Conservation (phyloP, 202 grass and related monocot species). For the Bolboschoenoplectus hybrid region DNA sequence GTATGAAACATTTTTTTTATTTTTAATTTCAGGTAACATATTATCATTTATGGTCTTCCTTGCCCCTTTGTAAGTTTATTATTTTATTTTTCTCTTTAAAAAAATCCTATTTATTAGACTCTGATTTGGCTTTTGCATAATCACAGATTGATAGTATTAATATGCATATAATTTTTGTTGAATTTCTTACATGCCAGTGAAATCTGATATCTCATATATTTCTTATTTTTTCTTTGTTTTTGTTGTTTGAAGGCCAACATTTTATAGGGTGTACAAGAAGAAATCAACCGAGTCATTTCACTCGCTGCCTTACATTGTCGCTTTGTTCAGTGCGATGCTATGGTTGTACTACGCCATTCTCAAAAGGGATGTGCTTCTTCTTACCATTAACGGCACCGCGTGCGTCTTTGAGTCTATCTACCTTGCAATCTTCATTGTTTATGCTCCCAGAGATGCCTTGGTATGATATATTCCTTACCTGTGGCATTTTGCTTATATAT, state of each 20-base stretch:
- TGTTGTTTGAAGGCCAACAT: slow-evolving; percentile 58
- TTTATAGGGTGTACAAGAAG: slow-evolving; percentile 78
- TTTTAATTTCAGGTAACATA: slow-evolving; percentile 66
- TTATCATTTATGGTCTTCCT: slow-evolving; percentile 75
- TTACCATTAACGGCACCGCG: slow-evolving; percentile 67
- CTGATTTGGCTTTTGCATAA: neutral
- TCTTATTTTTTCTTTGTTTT: neutral
- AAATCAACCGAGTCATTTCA: slow-evolving; percentile 89
- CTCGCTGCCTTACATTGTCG: slow-evolving; percentile 72
- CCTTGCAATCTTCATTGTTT: slow-evolving; percentile 64
- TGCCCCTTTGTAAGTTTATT: slow-evolving; percentile 64
- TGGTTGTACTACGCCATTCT: slow-evolving; percentile 86
- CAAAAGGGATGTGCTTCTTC: slow-evolving; percentile 58
- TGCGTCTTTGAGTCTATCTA: slow-evolving; percentile 65
- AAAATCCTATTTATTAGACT: neutral
- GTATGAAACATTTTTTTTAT: neutral
- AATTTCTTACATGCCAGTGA: slow-evolving; percentile 2
- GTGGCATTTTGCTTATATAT: neutral
- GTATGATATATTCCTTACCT: slow-evolving; percentile 8
- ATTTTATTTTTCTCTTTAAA: neutral
- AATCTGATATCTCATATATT: neutral
- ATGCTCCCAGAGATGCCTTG: slow-evolving; percentile 58
- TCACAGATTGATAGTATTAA: no score
- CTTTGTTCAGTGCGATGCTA: slow-evolving; percentile 87
- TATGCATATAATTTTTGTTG: neutral